Conservation (phyloP, 106 monocot species). For the Dioscorea zingiberensis region DNA sequence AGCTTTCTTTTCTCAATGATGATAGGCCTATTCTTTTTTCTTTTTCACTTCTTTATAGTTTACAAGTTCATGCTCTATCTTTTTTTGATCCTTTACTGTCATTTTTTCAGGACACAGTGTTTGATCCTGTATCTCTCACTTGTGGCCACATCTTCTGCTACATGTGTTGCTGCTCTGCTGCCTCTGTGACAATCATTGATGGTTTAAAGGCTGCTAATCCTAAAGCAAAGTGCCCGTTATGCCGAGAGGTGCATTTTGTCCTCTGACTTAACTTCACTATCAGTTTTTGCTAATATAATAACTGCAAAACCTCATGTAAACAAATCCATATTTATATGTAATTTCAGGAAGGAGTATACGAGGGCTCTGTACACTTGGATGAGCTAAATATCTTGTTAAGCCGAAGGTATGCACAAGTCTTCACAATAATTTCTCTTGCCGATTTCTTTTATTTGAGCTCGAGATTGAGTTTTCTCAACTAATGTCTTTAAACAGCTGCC, state of each 20-base stretch:
- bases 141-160: slow-evolving; percentile 92
- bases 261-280: no score
- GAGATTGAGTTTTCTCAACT: no score
- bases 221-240: slow-evolving; percentile 68
- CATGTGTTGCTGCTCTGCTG: slow-evolving; percentile 71
- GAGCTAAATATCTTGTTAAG: slow-evolving; percentile 73
- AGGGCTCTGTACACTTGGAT: slow-evolving; percentile 43
- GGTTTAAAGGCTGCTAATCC: slow-evolving; percentile 52
- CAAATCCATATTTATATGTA: neutral
- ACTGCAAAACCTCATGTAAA: no score
- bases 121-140: slow-evolving; percentile 69
- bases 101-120: slow-evolving; percentile 67
- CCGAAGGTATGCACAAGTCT: slow-evolving; percentile 31
- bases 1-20: slow-evolving; percentile 7
- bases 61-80: neutral
- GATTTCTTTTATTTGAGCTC: no score
- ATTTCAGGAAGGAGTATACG: slow-evolving; percentile 57
- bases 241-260: slow-evolving; percentile 45
- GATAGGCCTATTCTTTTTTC: neutral
- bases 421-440: neutral
- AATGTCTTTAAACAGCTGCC: slow-evolving; percentile 34
- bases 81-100: neutral
- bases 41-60: neutral
- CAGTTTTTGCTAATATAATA: no score
- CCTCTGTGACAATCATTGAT: slow-evolving; percentile 63